Evolutionary conservation across 2,329 filamentous ascomycete species (phyloP).

Genomic region (Penicillium rolfsii): DNA sequence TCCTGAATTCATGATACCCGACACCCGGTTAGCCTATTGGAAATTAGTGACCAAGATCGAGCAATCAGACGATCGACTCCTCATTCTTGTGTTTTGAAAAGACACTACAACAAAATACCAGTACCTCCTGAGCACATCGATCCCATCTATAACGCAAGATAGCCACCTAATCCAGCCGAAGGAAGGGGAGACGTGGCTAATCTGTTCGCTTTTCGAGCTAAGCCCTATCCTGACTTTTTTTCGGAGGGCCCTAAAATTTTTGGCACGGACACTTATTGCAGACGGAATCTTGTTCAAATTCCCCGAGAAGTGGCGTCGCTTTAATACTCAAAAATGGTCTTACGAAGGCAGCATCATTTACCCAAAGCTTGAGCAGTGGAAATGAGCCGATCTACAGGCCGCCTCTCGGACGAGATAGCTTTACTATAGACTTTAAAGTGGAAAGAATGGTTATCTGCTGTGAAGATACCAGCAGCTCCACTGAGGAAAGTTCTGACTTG

Average conservation of each 20-base stretch:
- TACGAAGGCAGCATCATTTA: not conserved
- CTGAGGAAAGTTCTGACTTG: not conserved
- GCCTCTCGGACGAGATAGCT: not conserved
- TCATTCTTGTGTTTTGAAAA: not conserved
- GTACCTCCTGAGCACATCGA: not conserved
- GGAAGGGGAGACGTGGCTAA: not conserved
- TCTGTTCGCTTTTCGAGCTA: not conserved
- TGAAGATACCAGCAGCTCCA: not conserved
- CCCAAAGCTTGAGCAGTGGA: not conserved
- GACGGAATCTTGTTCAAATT: not conserved
- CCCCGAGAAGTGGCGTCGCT: not conserved
- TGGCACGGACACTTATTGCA: not conserved
- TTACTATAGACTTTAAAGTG: not conserved
- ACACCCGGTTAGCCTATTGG: not conserved
- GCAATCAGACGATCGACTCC: not conserved
- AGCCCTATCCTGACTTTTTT: not conserved
- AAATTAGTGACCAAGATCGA: not conserved
- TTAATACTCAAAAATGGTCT: conserved; percentile 11
- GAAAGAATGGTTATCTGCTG: conserved; percentile 4
- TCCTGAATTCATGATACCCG: not conserved
- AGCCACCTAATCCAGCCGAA: not conserved
- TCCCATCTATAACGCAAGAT: not conserved
- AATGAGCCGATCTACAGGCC: conserved; percentile 7
- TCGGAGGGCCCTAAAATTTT: not conserved
- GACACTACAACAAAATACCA: not conserved